These are phyloP conservation scores for Eremochloa ophiuroides DNA, from an alignment of 176 grass and related monocot species.

Conservation along the genomic window DNA sequence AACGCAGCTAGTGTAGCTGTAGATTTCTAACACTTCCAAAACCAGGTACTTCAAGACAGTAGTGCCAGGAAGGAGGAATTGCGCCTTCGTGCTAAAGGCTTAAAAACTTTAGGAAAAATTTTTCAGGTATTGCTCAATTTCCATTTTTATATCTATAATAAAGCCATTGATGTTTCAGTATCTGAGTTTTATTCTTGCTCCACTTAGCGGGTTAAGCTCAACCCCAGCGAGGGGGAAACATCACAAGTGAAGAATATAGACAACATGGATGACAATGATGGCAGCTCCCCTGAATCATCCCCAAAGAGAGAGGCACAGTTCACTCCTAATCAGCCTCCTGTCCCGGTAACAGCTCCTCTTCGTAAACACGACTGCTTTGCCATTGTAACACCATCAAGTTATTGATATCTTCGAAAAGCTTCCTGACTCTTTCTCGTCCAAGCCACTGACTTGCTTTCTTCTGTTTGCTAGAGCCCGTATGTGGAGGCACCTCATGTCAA, in stretches of 20 bases:
- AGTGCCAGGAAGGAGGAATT: conserved; percentile 74
- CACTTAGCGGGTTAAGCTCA: conserved; percentile 65
- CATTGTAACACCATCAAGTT: background rate
- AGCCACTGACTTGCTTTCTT: conserved; percentile 13
- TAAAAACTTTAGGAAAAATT: conserved; percentile 93
- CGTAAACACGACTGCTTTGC: background rate
- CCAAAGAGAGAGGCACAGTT: conserved; percentile 44
- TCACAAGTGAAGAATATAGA: conserved; percentile 50
- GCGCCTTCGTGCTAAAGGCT: conserved; percentile 80
- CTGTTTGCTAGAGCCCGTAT: conserved; percentile 77
- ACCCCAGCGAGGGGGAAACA: conserved; percentile 46
- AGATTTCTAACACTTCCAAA: conserved; percentile 18
- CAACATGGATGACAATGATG: conserved; percentile 57
- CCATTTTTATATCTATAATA: background rate
- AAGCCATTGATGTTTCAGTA: conserved; percentile 12
- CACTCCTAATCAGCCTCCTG: conserved; percentile 45
- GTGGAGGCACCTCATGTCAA: conserved; percentile 81
- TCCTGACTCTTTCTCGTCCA: background rate
- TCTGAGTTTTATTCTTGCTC: conserved; percentile 26
- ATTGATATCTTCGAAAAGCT: background rate
- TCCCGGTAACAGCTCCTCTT: conserved; percentile 51
- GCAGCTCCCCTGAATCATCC: conserved; percentile 83
- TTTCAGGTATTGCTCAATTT: conserved; percentile 68
- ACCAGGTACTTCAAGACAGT: conserved; percentile 82
- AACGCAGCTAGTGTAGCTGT: background rate